Evolutionary conservation across 2,329 filamentous ascomycete genomes (phyloP).

Genomic region (Zasmidium citrigriseum): DNA sequence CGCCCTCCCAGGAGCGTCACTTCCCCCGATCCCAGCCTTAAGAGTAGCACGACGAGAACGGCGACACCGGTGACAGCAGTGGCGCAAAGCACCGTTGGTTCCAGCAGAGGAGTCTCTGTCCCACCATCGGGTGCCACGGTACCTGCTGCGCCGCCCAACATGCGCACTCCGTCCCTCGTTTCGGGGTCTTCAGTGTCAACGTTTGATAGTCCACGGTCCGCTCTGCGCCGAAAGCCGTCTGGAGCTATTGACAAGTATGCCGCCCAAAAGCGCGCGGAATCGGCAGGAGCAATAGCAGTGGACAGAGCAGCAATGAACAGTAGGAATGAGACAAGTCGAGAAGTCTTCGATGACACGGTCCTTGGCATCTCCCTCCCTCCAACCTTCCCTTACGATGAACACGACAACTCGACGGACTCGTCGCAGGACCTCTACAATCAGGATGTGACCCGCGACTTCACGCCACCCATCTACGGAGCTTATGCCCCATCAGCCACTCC

Average conservation of each 20-base stretch:
- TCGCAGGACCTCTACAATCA: conserved; percentile 7
- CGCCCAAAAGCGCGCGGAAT: conserved; percentile 27
- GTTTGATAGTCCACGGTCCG: conserved; percentile 47
- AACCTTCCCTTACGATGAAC: conserved; percentile 4
- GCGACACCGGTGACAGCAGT: conserved; percentile 16
- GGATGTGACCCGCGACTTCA: conserved; percentile 18
- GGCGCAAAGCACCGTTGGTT: conserved; percentile 7
- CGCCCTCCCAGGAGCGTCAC: conserved; percentile 23
- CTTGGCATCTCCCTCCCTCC: conserved; percentile 27
- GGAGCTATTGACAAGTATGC: conserved; percentile 42
- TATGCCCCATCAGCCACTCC: conserved; percentile 70
- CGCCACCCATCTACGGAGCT: conserved; percentile 21
- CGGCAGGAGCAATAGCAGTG: conserved; percentile 35
- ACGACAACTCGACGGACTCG: neutral
- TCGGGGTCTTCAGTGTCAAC: conserved; percentile 51
- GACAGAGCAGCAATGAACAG: conserved; percentile 20
- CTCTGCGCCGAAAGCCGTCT: conserved; percentile 48
- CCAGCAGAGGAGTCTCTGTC: conserved; percentile 9
- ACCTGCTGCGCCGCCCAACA: conserved; percentile 25
- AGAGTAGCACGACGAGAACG: conserved; percentile 17
- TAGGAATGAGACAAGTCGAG: conserved; percentile 14
- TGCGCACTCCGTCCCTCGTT: conserved; percentile 49
- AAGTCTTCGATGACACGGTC: conserved; percentile 27
- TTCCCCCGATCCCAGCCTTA: conserved; percentile 13
- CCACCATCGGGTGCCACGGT: conserved; percentile 9